Base-by-base conservation (phyloP, 768 basidiomycete species). In the Calocybe cyanea region DNA sequence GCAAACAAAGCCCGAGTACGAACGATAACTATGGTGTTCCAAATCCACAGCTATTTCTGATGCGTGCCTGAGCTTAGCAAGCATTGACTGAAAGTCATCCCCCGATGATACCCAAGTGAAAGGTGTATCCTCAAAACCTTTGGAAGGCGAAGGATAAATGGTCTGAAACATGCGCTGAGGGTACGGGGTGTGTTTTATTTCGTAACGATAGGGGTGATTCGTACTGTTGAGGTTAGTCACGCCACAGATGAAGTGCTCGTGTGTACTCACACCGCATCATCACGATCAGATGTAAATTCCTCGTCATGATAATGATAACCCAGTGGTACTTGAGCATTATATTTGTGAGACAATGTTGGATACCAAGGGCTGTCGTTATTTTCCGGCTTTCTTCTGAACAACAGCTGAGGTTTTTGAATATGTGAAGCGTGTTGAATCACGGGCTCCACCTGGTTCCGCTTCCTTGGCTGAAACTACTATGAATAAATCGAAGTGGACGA, bases 1-100 rank as follows among this genome's bases (percentile, higher is more conserved):
- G 58, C 93, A 96, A 19, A 96, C 74, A 57, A 97, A 92, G 2
- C 96, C 95, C 9, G 65, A 63, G 61, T 87, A 97, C 3, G 85
- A 82, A 30, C 93, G 77, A 56, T 87, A 89, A 50, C 79, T 85
- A 71, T 98, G 93, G 60, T 97, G 88, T 66, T 99, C 95, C 21
- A 99, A 69, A 65, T 99, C 96, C 19, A 99, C 76, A 0, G 96
- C 95, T 43, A 98, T 81, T 63, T 95, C 93, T 19, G 65, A 66
- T n/a, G 73, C 76, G 4, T 62, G 59, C 20, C 76, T 76, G n/a
- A 98, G 73, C 46, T 77, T 74, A 10, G 73, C 74, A 3, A 94
- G 69, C 78, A 96, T 83, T 24, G 57, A 60, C 10, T 75, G 63
- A 34, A 96, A 72, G 4, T 70, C 68, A 14, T 70, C 65, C 0